Conservation (phyloP, 148 eudicot genomes). For the Nepenthes gracilis region DNA sequence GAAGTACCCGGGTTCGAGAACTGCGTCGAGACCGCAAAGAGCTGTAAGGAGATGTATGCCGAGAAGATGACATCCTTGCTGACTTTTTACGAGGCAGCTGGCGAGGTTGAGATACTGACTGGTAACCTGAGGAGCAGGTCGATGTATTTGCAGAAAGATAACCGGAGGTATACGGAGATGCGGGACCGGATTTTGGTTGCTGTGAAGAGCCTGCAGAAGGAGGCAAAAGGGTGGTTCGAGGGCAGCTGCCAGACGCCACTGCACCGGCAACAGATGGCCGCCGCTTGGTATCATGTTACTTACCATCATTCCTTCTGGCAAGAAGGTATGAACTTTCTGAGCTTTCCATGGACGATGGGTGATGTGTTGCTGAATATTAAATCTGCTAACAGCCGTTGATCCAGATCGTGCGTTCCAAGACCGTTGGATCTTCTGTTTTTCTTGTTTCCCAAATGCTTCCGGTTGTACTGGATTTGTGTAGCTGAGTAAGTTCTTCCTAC, state of each 20-base stretch:
- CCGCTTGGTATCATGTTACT: conserved; percentile 92
- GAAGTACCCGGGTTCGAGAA: conserved; percentile 49
- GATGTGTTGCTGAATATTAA: conserved; percentile 56
- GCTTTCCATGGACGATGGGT: conserved; percentile 88
- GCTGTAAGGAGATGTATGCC: conserved; percentile 59
- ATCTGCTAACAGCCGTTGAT: conserved; percentile 17
- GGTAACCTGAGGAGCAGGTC: conserved; percentile 60
- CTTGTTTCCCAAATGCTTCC: too few species aligned
- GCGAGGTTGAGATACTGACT: conserved; percentile 69
- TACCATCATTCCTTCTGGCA: conserved; percentile 53
- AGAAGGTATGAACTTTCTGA: conserved; percentile 52
- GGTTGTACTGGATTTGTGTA: background rate
- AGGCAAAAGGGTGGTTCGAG: conserved; percentile 73
- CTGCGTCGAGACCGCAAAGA: conserved; percentile 41
- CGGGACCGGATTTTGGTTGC: conserved; percentile 71
- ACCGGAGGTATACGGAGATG: conserved; percentile 62
- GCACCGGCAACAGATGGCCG: conserved; percentile 55
- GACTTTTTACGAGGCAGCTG: conserved; percentile 57
- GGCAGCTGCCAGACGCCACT: conserved; percentile 26
- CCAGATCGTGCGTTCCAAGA: background rate
- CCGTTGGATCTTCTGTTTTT: background rate
- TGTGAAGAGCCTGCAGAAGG: conserved; percentile 51
- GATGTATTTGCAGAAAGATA: conserved; percentile 52
- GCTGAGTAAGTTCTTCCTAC: background rate
- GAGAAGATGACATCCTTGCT: conserved; percentile 53